A percentile compares a stretch with the other conserved stretches of the same genome.
These are phyloP conservation scores for Lipomyces sp. DNA, from an alignment of 805 yeast genomes.

Conservation along the genomic window DNA sequence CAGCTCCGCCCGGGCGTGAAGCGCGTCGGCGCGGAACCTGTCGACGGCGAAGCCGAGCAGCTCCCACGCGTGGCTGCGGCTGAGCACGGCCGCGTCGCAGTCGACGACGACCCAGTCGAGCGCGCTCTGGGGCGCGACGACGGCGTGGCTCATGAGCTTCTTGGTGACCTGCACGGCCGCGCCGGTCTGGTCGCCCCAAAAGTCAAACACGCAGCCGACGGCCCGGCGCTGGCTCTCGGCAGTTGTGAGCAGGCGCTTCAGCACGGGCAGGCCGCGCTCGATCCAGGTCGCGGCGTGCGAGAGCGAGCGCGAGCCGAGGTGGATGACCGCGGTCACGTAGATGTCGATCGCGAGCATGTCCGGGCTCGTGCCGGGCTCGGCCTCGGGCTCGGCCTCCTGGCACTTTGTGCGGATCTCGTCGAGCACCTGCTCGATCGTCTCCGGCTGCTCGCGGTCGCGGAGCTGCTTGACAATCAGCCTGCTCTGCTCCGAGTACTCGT, in stretches of 20 bases:
- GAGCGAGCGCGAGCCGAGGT: slow-evolving; percentile 83
- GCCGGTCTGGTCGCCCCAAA: slow-evolving; percentile 65
- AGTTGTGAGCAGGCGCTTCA: slow-evolving; percentile 34
- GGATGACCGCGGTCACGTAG: slow-evolving; percentile 67
- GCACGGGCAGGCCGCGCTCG: slow-evolving; percentile 40
- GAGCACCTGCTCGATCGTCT: slow-evolving; percentile 17
- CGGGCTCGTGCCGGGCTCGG: slow-evolving; percentile 20
- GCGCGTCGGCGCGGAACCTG: slow-evolving; percentile 18
- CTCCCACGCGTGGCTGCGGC: slow-evolving; percentile 26
- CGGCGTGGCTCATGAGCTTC: slow-evolving; percentile 47
- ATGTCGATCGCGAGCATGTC: slow-evolving; percentile 44
- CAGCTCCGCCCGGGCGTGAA: slow-evolving; percentile 28
- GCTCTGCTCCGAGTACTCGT: slow-evolving; percentile 18
- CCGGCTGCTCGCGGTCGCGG: slow-evolving; percentile 20
- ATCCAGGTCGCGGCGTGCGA: slow-evolving; percentile 67
- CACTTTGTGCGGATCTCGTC: slow-evolving; percentile 27
- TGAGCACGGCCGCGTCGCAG: slow-evolving; percentile 20
- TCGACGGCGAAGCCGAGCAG: slow-evolving; percentile 21
- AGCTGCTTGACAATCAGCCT: slow-evolving; percentile 16
- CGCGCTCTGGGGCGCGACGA: slow-evolving; percentile 45
- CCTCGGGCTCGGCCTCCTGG: slow-evolving; percentile 31
- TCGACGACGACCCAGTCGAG: slow-evolving; percentile 46
- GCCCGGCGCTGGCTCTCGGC: slow-evolving; percentile 40
- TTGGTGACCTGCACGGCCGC: slow-evolving; percentile 60
- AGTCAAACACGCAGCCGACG: slow-evolving; percentile 55